A percentile compares a stretch with the other conserved stretches of the same genome.
phyloP scores from a whole-genome alignment of 1,284 basidiomycete species.

The Ceratorhiza oryzae-sativae region DNA sequence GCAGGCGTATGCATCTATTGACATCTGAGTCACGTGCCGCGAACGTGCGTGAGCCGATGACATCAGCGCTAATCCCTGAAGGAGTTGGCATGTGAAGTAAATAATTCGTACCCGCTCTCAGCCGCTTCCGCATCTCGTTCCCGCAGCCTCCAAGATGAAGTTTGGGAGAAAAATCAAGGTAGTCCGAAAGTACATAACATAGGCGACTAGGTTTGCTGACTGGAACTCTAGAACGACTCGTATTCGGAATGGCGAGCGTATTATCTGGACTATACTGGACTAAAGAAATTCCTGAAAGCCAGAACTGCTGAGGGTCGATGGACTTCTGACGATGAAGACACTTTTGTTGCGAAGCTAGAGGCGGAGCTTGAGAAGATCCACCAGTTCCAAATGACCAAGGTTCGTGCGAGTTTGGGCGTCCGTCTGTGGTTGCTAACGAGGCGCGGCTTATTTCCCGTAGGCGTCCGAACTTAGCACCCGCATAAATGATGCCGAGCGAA shows the following conservation, averaged over 20 bases:
- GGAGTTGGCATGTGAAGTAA: neutral
- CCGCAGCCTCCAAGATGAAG: constrained; percentile 65
- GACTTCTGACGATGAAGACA: constrained; percentile 79
- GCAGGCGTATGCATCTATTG: neutral
- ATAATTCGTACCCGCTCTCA: constrained; percentile 3
- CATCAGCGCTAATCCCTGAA: constrained; percentile 28
- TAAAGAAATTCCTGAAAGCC: constrained; percentile 90
- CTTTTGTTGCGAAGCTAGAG: constrained; percentile 82
- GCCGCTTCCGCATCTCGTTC: neutral
- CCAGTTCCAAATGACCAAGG: constrained; percentile 93
- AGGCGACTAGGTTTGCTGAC: constrained; percentile 27
- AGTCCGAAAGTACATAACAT: constrained; percentile 47
- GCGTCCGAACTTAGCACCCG: constrained; percentile 82
- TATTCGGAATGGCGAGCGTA: constrained; percentile 91
- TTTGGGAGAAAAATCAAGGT: constrained; percentile 90
- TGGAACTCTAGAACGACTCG: constrained; percentile 67
- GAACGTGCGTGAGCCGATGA: constrained; percentile 36
- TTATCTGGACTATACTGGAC: constrained; percentile 87
- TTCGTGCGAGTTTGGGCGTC: constrained; percentile 48
- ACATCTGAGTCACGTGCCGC: constrained; percentile 21
- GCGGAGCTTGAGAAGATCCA: constrained; percentile 95
- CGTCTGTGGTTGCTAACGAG: neutral
- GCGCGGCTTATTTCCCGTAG: constrained; percentile 51
- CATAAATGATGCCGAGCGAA: constrained; percentile 81
- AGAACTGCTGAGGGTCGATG: constrained; percentile 69